Percentiles rank a stretch among this genome's conserved stretches.
Evolutionary conservation across 331 rosid genomes (phyloP).

Genomic region (Phaseolus coccineus): DNA sequence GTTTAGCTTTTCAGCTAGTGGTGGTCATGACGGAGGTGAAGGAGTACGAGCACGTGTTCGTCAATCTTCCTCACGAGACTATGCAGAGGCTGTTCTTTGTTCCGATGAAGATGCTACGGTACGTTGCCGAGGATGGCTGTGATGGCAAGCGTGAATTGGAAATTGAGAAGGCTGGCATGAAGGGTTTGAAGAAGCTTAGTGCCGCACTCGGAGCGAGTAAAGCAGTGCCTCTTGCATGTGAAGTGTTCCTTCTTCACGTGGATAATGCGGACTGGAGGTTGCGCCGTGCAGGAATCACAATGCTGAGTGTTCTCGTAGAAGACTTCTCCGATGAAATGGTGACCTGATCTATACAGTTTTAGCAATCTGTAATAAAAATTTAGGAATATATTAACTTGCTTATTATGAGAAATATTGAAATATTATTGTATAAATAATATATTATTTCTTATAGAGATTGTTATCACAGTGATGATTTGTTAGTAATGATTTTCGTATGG

Average conservation of each 20-base stretch:
- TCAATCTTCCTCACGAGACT: constrained; percentile 12
- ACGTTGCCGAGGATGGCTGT: constrained; percentile 31
- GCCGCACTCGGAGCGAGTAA: constrained; percentile 41
- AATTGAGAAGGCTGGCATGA: constrained; percentile 40
- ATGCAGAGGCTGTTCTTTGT: constrained; percentile 41
- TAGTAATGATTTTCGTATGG: too few relatives aligned
- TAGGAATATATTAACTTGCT: not conserved
- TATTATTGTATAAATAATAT: not conserved
- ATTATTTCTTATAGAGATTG: not conserved
- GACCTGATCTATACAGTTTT: not conserved
- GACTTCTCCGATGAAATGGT: constrained; percentile 58
- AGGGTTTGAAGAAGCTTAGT: constrained; percentile 46
- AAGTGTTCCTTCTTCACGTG: constrained; percentile 38
- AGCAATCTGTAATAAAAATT: not conserved
- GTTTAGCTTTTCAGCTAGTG: constrained; percentile 44
- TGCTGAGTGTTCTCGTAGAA: constrained; percentile 45
- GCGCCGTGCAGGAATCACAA: constrained; percentile 53
- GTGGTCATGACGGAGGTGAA: constrained; percentile 40
- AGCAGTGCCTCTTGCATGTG: constrained; percentile 10
- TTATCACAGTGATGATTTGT: too few relatives aligned
- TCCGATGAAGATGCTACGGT: constrained; percentile 42
- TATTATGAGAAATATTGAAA: not conserved
- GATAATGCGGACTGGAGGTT: constrained; percentile 48
- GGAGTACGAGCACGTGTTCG: constrained; percentile 37
- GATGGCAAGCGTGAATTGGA: not conserved